Percentiles rank a stretch among this genome's conserved stretches.
Evolutionary conservation across 2,329 filamentous ascomycete genomes (phyloP).

Genomic region (Botrytis elliptica): DNA sequence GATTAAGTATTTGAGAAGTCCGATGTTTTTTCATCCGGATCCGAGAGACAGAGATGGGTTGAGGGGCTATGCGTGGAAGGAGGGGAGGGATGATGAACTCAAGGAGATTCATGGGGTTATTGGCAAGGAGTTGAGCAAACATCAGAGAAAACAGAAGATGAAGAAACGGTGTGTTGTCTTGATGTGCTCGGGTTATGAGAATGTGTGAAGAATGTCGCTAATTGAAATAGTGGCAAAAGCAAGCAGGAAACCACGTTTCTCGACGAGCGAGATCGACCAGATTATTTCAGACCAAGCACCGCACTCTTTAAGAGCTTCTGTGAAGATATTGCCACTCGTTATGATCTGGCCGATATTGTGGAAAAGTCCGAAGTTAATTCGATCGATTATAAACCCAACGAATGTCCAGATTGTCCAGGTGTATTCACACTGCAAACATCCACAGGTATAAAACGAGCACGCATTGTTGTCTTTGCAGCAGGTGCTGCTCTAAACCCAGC

Average conservation of each 20-base stretch:
- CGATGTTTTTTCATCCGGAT: constrained; percentile 82
- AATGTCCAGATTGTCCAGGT: constrained; percentile 40
- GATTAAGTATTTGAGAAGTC: constrained; percentile 71
- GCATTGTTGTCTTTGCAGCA: constrained; percentile 66
- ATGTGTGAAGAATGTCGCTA: neutral
- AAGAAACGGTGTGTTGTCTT: constrained; percentile 45
- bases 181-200: neutral
- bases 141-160: constrained; percentile 65
- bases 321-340: constrained; percentile 54
- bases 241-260: constrained; percentile 40
- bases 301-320: constrained; percentile 63
- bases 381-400: constrained; percentile 27
- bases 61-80: constrained; percentile 64
- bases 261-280: constrained; percentile 65
- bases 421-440: constrained; percentile 65
- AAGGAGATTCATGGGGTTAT: constrained; percentile 72
- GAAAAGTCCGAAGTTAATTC: constrained; percentile 48
- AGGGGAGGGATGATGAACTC: constrained; percentile 58
- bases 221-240: constrained; percentile 40
- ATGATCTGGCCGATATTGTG: constrained; percentile 58
- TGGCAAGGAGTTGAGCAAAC: constrained; percentile 77
- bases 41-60: constrained; percentile 72
- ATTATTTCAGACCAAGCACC: constrained; percentile 66
- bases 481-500: constrained; percentile 63
- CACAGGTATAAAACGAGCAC: constrained; percentile 54